Evolutionary conservation across 2,329 filamentous ascomycete species (phyloP).

Genomic region (Beauveria sp.): DNA sequence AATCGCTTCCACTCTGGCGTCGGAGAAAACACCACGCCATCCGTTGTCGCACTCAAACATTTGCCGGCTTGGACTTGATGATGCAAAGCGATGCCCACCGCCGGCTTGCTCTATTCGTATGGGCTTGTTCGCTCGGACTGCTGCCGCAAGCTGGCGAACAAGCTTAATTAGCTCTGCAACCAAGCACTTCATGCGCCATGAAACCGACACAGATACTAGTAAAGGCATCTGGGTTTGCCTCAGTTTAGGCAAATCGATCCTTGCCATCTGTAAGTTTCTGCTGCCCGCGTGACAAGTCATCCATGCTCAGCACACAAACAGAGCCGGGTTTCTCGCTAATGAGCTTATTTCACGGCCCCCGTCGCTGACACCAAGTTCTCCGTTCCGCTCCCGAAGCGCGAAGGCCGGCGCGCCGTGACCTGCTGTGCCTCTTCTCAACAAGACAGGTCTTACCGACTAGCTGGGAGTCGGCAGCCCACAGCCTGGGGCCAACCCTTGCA

Average conservation of each 20-base stretch:
- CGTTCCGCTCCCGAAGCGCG: constrained; percentile 4
- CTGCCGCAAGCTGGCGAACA: not conserved
- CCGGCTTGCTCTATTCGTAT: not conserved
- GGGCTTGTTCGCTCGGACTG: not conserved
- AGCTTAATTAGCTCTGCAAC: not conserved
- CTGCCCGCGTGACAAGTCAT: constrained; percentile 4
- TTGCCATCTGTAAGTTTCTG: not conserved
- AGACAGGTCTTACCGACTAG: not conserved
- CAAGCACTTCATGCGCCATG: not conserved
- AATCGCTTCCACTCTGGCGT: constrained; percentile 3
- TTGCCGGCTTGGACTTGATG: constrained; percentile 1
- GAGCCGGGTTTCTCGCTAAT: constrained; percentile 5
- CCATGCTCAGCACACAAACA: constrained; percentile 2
- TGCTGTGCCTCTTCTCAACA: not conserved
- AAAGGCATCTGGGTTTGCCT: not conserved
- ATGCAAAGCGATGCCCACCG: not conserved
- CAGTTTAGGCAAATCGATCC: constrained; percentile 1
- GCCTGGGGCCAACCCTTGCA: not conserved
- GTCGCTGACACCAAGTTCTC: not conserved
- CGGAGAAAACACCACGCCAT: not conserved
- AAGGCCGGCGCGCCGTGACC: not conserved
- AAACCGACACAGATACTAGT: not conserved
- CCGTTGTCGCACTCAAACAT: not conserved
- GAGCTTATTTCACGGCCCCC: constrained; percentile 5
- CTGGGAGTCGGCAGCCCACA: not conserved